Conservation (phyloP, 768 basidiomycete genomes). For the Suillus plorans region DNA sequence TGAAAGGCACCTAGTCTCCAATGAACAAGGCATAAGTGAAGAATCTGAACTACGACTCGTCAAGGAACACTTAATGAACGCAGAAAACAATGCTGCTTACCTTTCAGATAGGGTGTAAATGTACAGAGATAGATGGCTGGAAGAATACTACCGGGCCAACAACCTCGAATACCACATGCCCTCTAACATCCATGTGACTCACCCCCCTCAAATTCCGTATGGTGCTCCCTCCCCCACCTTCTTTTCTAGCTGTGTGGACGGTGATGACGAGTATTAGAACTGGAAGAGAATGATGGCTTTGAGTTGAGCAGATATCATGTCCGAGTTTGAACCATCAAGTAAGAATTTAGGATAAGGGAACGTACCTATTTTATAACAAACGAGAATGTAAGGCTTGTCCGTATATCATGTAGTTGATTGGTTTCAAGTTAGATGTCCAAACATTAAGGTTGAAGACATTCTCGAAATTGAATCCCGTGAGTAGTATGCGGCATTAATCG, state of each 20-base stretch:
- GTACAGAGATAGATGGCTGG: neutral
- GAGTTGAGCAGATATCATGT: too few relatives aligned
- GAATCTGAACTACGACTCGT: neutral
- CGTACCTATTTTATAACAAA: too few relatives aligned
- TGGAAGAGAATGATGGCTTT: too few relatives aligned
- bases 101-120: neutral
- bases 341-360: too few relatives aligned
- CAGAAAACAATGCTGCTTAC: neutral
- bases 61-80: neutral
- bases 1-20: neutral
- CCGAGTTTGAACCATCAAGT: too few relatives aligned
- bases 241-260: neutral
- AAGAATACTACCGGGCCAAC: neutral
- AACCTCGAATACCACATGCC: neutral
- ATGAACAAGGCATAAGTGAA: neutral
- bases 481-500: constrained; percentile 48
- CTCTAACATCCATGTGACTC: neutral
- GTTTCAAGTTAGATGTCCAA: constrained; percentile 79
- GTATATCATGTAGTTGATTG: constrained; percentile 84
- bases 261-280: too few relatives aligned
- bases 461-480: constrained; percentile 74
- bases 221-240: neutral
- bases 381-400: constrained; percentile 43
- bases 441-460: constrained; percentile 77
- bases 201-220: neutral